Evolutionary conservation across 2,329 filamentous ascomycete species (phyloP).

Genomic region (Xylariaceae sp.): DNA sequence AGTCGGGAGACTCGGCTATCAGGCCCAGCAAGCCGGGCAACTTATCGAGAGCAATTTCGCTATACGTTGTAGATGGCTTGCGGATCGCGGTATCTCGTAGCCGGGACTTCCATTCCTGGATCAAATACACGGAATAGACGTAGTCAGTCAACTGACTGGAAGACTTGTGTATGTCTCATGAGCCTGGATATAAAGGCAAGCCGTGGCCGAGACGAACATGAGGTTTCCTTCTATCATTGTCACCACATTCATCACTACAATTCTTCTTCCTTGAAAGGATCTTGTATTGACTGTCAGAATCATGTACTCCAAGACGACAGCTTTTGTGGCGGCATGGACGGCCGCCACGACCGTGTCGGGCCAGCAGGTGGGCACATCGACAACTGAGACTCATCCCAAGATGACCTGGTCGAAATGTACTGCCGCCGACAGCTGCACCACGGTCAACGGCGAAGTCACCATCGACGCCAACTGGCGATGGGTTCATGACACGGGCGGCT

Average conservation of each 20-base stretch:
- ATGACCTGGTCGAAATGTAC: conserved; percentile 45
- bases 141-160: conserved; percentile 1
- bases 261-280: not conserved
- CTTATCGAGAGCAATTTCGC: conserved; percentile 15
- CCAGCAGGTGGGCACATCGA: conserved; percentile 39
- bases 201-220: not conserved
- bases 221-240: conserved; percentile 2
- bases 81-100: conserved; percentile 11
- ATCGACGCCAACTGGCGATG: conserved; percentile 51
- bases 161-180: not conserved
- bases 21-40: conserved; percentile 17
- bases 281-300: conserved; percentile 8
- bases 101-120: conserved; percentile 11
- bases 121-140: not conserved
- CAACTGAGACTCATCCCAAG: conserved; percentile 40
- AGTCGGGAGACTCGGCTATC: conserved; percentile 10
- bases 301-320: conserved; percentile 26
- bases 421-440: conserved; percentile 38
- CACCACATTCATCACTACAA: conserved; percentile 7
- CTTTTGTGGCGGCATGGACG: conserved; percentile 31
- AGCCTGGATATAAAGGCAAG: conserved; percentile 12
- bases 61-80: conserved; percentile 10
- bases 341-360: conserved; percentile 31
- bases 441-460: conserved; percentile 41
- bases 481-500: conserved; percentile 38